Percentiles rank a stretch among this genome's conserved stretches.
These are phyloP conservation scores for Aspergillus japonicus DNA, from an alignment of 2,329 filamentous ascomycete species.

Conservation along the genomic window DNA sequence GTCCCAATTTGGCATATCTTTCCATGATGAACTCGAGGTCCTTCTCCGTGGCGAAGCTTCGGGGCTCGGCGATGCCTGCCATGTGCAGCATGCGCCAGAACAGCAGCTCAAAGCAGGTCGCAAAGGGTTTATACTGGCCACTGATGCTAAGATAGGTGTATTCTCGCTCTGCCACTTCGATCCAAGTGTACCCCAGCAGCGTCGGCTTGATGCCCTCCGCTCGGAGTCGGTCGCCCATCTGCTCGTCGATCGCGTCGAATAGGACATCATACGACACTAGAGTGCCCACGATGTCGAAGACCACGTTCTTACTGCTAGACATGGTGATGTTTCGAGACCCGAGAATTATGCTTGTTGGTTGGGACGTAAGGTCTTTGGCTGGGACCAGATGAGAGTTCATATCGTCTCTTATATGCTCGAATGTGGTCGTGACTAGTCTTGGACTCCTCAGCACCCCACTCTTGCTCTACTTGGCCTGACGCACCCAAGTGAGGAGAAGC, in stretches of 20 bases:
- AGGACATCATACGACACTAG: conserved; percentile 43
- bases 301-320: conserved; percentile 24
- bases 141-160: conserved; percentile 48
- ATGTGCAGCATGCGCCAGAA: conserved; percentile 48
- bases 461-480: not conserved
- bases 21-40: conserved; percentile 40
- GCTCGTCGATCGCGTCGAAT: conserved; percentile 38
- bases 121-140: conserved; percentile 40
- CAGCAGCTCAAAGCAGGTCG: conserved; percentile 37
- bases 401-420: not conserved
- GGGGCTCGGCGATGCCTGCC: conserved; percentile 41
- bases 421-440: not conserved
- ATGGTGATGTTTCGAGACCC: not conserved
- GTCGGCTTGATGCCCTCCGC: conserved; percentile 35
- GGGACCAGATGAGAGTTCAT: not conserved
- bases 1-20: conserved; percentile 32
- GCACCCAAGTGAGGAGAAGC: not conserved
- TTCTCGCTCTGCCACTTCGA: conserved; percentile 45
- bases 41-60: conserved; percentile 37
- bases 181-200: conserved; percentile 45
- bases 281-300: conserved; percentile 41
- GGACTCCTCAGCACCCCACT: conserved; percentile 2
- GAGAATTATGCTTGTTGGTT: not conserved
- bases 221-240: conserved; percentile 39
- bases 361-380: not conserved